Percentiles rank a stretch among this genome's conserved stretches.
phyloP scores from a whole-genome alignment of 495 filamentous ascomycete species.

The Xylaria castorea region DNA sequence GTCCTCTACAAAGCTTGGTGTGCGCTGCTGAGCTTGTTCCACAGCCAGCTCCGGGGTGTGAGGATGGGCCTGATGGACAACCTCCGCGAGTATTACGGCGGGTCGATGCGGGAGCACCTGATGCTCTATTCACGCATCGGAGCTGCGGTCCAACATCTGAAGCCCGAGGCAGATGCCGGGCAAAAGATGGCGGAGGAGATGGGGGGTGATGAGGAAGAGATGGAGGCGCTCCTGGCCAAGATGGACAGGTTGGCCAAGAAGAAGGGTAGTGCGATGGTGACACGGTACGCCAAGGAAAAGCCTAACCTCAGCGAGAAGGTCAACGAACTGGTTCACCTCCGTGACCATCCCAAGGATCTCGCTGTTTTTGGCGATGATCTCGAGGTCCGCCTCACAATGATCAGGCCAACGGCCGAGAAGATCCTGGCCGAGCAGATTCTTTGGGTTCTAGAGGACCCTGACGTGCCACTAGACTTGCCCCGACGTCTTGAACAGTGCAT shows the following conservation, averaged over 20 bases:
- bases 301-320: not conserved
- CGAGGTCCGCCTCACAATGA: not conserved
- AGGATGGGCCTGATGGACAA: not conserved
- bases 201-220: not conserved
- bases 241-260: not conserved
- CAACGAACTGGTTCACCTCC: not conserved
- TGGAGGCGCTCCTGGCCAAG: not conserved
- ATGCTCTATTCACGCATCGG: not conserved
- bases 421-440: not conserved
- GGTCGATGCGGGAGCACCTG: not conserved
- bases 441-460: not conserved
- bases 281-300: not conserved
- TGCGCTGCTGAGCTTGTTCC: not conserved
- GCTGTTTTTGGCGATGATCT: not conserved
- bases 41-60: not conserved
- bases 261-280: not conserved
- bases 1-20: constrained; percentile 4
- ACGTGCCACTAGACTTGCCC: not conserved
- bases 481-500: not conserved
- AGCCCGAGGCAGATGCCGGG: not conserved
- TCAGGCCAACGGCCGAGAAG: not conserved
- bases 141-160: not conserved
- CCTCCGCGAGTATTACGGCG: constrained; percentile 3
- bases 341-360: not conserved
- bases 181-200: not conserved